phyloP scores from a whole-genome alignment of 164 flowering plant species.

The Kalanchoe fedtschenkoi region DNA sequence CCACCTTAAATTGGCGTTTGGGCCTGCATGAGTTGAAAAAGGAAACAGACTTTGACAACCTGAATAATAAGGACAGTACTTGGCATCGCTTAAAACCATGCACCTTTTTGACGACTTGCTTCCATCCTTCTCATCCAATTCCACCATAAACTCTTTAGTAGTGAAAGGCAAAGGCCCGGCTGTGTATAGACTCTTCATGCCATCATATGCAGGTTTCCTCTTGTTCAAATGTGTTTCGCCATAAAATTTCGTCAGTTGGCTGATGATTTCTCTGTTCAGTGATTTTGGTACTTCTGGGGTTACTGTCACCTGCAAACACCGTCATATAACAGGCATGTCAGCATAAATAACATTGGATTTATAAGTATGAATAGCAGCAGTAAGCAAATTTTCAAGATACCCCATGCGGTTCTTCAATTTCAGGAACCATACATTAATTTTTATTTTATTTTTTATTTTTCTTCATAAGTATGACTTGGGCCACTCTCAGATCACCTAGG shows the following conservation, averaged over 20 bases:
- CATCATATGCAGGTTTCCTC: conserved; percentile 56
- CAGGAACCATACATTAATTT: no score
- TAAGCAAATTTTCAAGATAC: no score
- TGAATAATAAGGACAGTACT: no score
- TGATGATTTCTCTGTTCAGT: conserved; percentile 32
- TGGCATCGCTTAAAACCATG: no score
- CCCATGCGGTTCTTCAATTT: no score
- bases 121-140: conserved; percentile 21
- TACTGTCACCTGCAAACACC: conserved; percentile 41
- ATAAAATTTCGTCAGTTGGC: conserved; percentile 18
- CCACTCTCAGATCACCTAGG: no score
- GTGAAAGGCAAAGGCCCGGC: conserved; percentile 54
- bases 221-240: conserved; percentile 28
- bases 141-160: conserved; percentile 43
- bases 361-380: not conserved
- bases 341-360: not conserved
- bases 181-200: conserved; percentile 49
- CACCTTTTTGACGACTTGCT: conserved; percentile 13
- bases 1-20: conserved; percentile 49
- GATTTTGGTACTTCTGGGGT: conserved; percentile 50
- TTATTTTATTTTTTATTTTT: no score
- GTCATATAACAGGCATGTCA: not conserved
- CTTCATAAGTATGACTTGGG: no score
- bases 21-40: conserved; percentile 22
- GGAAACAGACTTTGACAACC: not conserved